Base-by-base conservation (phyloP, 2,329 filamentous ascomycete genomes). In the Claviceps purpurea region DNA sequence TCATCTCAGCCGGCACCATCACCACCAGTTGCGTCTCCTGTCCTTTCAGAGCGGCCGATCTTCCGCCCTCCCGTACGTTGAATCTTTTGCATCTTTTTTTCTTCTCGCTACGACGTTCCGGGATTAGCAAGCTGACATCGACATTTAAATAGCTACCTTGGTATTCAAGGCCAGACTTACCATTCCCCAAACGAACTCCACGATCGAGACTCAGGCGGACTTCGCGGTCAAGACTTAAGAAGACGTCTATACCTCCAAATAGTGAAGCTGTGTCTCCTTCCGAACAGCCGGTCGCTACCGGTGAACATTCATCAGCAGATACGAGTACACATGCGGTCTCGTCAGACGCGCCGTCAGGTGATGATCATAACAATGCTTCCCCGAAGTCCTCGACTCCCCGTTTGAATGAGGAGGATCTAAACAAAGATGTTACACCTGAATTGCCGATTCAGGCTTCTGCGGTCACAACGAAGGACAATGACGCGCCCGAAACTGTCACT, bases 31-130 rank as follows among this genome's bases (percentile, higher is more conserved):
- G 46, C 39, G 13, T 34, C 52, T 22, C 54, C 49, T 14, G 14
- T 34, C 57, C 53, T 40, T 16, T 42, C 42, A 56, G 49, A 57
- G 34, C 60, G 57, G 20, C 56, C 61, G 24, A 62, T 68, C 4
- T 81, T 77, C 56, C 68, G 65, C 54, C 66, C 73, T 61, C 76
- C 76, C 26, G 78, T 81, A 68, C 72, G 76, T 71, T 45, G 24
- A 5, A 7, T n/a, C 14, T n/a, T 26, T 20, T 13, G 8, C 37
- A 4, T 20, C 16, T 18, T 10, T 22, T 16, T 16, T 22, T 49
- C 10, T 39, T 18, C 16, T 49, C 30, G 10, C 4, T 5, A n/a
- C 16, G 10, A 41, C 42, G 16, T 3, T 3, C 2, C 11, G 14
- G 5, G 47, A 8, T 26, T 5, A n/a, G 3, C 26, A 14, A 24